Conservation (phyloP, 2,329 filamentous ascomycete species). For the Fusarium agapanthi region DNA sequence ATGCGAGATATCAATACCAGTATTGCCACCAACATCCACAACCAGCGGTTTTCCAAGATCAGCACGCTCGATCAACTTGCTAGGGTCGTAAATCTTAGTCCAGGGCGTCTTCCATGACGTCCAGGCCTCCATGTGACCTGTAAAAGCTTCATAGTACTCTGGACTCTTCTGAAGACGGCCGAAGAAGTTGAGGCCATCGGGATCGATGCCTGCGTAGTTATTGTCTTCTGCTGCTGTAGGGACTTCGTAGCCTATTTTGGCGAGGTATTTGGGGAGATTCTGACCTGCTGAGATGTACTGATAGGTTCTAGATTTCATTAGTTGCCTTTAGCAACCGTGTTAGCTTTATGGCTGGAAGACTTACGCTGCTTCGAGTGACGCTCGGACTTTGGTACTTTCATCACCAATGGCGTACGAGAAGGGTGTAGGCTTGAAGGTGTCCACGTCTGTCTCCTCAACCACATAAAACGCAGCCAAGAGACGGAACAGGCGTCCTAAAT, state of each 20-base stretch:
- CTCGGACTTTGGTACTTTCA: slow-evolving; percentile 29
- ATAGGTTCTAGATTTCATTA: background rate
- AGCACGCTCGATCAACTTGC: slow-evolving; percentile 9
- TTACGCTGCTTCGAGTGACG: slow-evolving; percentile 26
- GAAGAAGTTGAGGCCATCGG: slow-evolving; percentile 29
- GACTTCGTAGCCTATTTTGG: slow-evolving; percentile 16
- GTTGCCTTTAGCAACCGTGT: background rate
- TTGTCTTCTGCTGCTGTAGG: slow-evolving; percentile 12
- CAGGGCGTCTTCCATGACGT: slow-evolving; percentile 31
- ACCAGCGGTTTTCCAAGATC: slow-evolving; percentile 12
- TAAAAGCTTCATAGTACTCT: slow-evolving; percentile 28
- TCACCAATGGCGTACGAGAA: slow-evolving; percentile 32
- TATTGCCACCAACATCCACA: slow-evolving; percentile 31
- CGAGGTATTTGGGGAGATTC: slow-evolving; percentile 28
- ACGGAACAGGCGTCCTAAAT: slow-evolving; percentile 18
- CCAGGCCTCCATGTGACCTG: slow-evolving; percentile 31
- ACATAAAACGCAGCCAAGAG: slow-evolving; percentile 28
- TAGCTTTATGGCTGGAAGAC: accelerated
- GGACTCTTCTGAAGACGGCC: slow-evolving; percentile 26
- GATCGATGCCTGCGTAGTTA: slow-evolving; percentile 15
- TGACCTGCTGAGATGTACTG: slow-evolving; percentile 29
- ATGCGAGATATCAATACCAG: slow-evolving; percentile 24
- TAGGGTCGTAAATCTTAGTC: slow-evolving; percentile 29
- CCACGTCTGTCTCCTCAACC: slow-evolving; percentile 18
- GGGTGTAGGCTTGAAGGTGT: slow-evolving; percentile 23